A percentile compares a stretch with the other conserved stretches of the same genome.
These are phyloP conservation scores for Apiotrichum gracile DNA, from an alignment of 1,284 basidiomycete genomes.

Conservation along the genomic window DNA sequence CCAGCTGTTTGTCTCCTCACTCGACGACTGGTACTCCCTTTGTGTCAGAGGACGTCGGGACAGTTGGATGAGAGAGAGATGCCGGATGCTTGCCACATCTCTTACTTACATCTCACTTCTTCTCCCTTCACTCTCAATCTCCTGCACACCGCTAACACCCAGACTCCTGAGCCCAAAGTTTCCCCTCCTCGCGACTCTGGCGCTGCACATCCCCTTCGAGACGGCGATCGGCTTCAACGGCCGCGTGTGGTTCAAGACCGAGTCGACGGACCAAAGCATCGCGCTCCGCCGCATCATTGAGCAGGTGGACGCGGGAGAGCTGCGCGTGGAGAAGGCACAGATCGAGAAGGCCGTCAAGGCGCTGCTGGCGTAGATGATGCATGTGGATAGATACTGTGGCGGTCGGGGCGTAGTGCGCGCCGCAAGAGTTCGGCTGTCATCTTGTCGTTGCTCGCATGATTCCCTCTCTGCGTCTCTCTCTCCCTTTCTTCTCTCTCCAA, in stretches of 20 bases:
- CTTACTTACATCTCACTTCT: neutral
- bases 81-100: neutral
- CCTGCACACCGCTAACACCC: neutral
- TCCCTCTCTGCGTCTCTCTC: too few species aligned
- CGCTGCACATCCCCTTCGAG: constrained; percentile 47
- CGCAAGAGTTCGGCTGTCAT: too few species aligned
- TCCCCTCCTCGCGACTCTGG: constrained; percentile 38
- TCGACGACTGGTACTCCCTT: too few species aligned
- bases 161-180: constrained; percentile 47
- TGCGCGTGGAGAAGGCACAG: constrained; percentile 26
- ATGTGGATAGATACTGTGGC: neutral
- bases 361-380: constrained; percentile 10
- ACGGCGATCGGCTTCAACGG: constrained; percentile 51
- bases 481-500: too few species aligned
- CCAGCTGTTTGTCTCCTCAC: too few species aligned
- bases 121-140: neutral
- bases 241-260: constrained; percentile 50
- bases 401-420: too few species aligned
- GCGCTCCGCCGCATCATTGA: constrained; percentile 41
- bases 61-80: too few species aligned
- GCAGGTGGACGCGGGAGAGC: constrained; percentile 32
- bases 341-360: constrained; percentile 27
- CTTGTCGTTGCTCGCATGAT: too few species aligned
- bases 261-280: constrained; percentile 42
- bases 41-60: too few species aligned